These are phyloP conservation scores for Hyaloscypha hepaticicola DNA, from an alignment of 495 filamentous ascomycete genomes.

Conservation along the genomic window DNA sequence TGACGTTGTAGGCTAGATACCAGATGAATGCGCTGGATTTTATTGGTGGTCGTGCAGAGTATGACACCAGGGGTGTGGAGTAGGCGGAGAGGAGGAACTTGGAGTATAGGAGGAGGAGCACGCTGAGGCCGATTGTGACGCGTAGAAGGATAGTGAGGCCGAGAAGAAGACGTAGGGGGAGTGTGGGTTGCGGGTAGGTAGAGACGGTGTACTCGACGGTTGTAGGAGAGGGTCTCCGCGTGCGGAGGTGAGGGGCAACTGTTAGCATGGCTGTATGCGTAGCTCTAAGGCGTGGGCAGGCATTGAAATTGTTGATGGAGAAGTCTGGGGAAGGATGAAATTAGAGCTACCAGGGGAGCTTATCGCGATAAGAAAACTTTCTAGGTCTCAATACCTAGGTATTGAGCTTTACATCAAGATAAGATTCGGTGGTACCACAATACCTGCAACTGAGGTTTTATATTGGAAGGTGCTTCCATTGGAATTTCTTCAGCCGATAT, in stretches of 20 bases:
- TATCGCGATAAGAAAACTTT: slow-evolving; percentile 27
- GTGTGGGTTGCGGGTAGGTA: slow-evolving; percentile 58
- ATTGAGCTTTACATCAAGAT: no score
- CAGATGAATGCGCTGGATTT: slow-evolving; percentile 17
- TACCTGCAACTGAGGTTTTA: no score
- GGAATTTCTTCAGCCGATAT: neutral
- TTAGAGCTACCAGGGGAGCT: slow-evolving; percentile 5
- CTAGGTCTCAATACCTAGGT: no score
- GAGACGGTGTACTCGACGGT: slow-evolving; percentile 86
- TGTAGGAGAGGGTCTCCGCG: slow-evolving; percentile 75
- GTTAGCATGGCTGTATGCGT: slow-evolving; percentile 46
- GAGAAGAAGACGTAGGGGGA: slow-evolving; percentile 47
- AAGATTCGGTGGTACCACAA: no score
- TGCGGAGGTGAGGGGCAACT: slow-evolving; percentile 54
- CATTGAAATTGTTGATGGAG: slow-evolving; percentile 4
- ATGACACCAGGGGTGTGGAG: slow-evolving; percentile 6
- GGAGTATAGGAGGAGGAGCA: slow-evolving; percentile 43
- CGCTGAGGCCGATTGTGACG: slow-evolving; percentile 41
- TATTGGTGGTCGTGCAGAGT: slow-evolving; percentile 13
- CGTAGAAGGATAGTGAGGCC: slow-evolving; percentile 35
- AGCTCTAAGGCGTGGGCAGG: neutral
- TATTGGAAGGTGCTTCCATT: neutral
- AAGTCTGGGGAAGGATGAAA: slow-evolving; percentile 9
- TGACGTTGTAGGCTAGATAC: slow-evolving; percentile 15
- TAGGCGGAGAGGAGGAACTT: slow-evolving; percentile 35